Evolutionary conservation across 805 yeast genomes (phyloP).

Genomic region (Isabelozyma gotoi): DNA sequence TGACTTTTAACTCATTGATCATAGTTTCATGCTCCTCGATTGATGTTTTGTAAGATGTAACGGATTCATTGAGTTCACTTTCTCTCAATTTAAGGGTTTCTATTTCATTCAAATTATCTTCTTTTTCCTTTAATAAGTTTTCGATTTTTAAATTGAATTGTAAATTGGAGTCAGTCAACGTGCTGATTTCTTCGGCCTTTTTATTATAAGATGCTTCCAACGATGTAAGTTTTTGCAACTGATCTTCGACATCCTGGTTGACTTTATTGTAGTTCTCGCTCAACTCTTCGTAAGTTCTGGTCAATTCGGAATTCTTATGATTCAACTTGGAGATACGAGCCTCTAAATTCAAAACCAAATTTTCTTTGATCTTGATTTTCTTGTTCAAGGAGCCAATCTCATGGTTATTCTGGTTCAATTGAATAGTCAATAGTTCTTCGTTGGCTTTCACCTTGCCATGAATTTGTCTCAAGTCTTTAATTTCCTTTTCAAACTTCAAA

Average conservation of each 20-base stretch:
- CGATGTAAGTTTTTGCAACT: neutral
- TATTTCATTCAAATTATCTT: slow-evolving; percentile 7
- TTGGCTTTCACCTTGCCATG: slow-evolving; percentile 12
- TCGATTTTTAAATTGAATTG: slow-evolving; percentile 14
- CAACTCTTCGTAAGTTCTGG: neutral
- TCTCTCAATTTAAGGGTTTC: slow-evolving; percentile 6
- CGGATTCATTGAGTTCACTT: slow-evolving; percentile 15
- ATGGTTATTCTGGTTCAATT: slow-evolving; percentile 23
- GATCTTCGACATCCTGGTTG: neutral
- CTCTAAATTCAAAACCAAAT: slow-evolving; percentile 5
- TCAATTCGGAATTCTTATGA: slow-evolving; percentile 3
- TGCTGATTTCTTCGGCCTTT: slow-evolving; percentile 6
- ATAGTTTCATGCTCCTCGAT: slow-evolving; percentile 21
- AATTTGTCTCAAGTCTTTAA: slow-evolving; percentile 15
- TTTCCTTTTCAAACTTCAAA: slow-evolving; percentile 11
- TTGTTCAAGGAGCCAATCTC: slow-evolving; percentile 28
- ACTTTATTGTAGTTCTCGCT: neutral
- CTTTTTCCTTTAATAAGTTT: slow-evolving; percentile 16
- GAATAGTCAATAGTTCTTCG: slow-evolving; percentile 21
- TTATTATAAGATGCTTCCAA: slow-evolving; percentile 5
- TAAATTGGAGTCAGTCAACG: slow-evolving; percentile 9
- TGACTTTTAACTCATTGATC: slow-evolving; percentile 20
- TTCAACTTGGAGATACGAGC: slow-evolving; percentile 5
- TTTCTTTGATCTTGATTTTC: slow-evolving; percentile 16
- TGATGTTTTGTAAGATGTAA: slow-evolving; percentile 18